These are phyloP conservation scores for Talaromyces sp. DNA, from an alignment of 2,329 filamentous ascomycete species.

Conservation along the genomic window DNA sequence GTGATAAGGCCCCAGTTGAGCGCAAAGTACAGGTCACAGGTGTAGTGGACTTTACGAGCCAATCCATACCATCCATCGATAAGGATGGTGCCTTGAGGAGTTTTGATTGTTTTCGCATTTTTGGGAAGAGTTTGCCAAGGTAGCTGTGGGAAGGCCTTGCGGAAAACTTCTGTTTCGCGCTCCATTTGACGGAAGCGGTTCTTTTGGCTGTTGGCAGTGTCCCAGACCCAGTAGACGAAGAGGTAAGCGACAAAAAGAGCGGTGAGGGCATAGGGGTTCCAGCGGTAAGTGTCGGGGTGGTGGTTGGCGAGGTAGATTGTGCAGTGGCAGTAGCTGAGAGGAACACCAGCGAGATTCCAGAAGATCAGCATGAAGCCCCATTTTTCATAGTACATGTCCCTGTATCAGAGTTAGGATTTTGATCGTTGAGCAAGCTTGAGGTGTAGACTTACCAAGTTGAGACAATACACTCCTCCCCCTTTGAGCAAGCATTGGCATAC, in stretches of 20 bases:
- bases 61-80: conserved; percentile 83
- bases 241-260: conserved; percentile 70
- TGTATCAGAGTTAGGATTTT: conserved; percentile 28
- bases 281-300: conserved; percentile 71
- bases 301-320: conserved; percentile 87
- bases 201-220: conserved; percentile 89
- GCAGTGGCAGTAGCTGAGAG: conserved; percentile 89
- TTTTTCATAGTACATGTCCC: conserved; percentile 96
- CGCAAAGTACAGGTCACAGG: conserved; percentile 76
- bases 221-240: conserved; percentile 87
- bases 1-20: conserved; percentile 77
- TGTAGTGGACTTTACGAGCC: conserved; percentile 78
- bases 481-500: conserved; percentile 88
- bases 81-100: conserved; percentile 71
- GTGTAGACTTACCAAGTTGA: conserved; percentile 66
- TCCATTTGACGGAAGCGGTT: conserved; percentile 84
- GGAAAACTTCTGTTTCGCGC: conserved; percentile 65
- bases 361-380: conserved; percentile 98
- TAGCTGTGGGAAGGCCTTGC: conserved; percentile 85
- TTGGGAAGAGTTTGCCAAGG: conserved; percentile 74
- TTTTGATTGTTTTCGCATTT: conserved; percentile 76
- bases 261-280: conserved; percentile 67
- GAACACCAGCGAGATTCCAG: conserved; percentile 92
- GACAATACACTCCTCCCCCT: conserved; percentile 87
- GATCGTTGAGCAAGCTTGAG: conserved; percentile 10